phyloP scores from a whole-genome alignment of 1,284 basidiomycete genomes.

The Ceraceosorus bombacis region DNA sequence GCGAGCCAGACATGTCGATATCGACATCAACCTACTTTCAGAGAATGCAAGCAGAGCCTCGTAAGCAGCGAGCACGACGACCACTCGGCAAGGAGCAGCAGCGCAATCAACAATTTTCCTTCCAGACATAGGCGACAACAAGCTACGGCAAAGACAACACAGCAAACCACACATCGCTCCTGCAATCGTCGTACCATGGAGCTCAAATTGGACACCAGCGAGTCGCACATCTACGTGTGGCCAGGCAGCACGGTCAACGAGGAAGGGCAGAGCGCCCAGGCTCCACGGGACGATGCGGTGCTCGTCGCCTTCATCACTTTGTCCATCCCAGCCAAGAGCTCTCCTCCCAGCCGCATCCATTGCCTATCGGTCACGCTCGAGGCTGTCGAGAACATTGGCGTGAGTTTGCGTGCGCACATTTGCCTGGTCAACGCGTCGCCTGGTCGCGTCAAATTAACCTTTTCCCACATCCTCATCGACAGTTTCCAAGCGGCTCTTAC shows the following conservation, averaged over 20 bases:
- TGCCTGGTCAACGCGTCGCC: background rate
- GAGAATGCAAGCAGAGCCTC: too few species aligned
- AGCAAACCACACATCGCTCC: too few species aligned
- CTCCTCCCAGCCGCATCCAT: conserved; percentile 1
- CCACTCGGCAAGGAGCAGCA: too few species aligned
- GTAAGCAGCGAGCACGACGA: too few species aligned
- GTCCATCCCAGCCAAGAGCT: conserved; percentile 1
- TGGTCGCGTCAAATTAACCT: background rate
- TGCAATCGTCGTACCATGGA: background rate
- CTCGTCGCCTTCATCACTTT: conserved; percentile 6
- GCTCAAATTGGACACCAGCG: background rate
- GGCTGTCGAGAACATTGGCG: conserved; percentile 6
- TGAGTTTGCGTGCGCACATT: background rate
- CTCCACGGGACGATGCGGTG: background rate
- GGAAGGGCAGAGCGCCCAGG: background rate
- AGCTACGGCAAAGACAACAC: too few species aligned
- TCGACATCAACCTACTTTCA: too few species aligned
- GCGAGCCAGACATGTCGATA: too few species aligned
- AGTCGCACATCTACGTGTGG: background rate
- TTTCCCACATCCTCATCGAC: background rate
- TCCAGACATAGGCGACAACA: too few species aligned
- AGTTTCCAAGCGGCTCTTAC: conserved; percentile 8
- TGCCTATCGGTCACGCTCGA: conserved; percentile 1
- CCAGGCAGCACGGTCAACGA: background rate
- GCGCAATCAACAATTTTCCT: too few species aligned